Evolutionary conservation across 768 basidiomycete species (phyloP), one percentile per base, ranked within the genome.

Genomic region (Hypholoma fasciculare): DNA sequence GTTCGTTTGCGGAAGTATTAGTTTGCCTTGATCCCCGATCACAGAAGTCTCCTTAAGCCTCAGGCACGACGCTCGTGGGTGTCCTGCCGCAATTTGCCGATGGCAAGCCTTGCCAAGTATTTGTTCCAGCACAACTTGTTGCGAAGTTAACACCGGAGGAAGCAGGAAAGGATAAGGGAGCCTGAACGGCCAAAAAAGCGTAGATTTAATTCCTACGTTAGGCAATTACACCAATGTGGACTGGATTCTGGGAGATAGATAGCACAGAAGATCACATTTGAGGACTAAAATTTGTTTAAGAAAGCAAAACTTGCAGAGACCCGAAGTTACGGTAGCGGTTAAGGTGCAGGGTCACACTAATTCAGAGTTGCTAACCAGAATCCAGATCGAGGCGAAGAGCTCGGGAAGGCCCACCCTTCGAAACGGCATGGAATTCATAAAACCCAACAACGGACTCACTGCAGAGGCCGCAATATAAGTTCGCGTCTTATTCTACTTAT

Each of bases 11-110:
- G 76, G 74, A 69, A 71, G 63, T 58, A 67, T 62, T 66, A 26
- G 50, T 70, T 67, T 67, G 65, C 30, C 30, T 75, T 85, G 84
- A 85, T 85, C 82, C 77, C 82, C 82, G 84, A 85, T 85, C 84
- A 85, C 71, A 72, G 72, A 77, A 74, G 71, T 65, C 70, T 70
- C 60, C 43, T 52, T 53, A 42, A 60, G 62, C 58, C 58, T 63
- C 71, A 78, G 73, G 74, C 71, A 78, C 77, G 59, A 53, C 61
- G 62, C 62, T 58, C 65, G 56, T 58, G 60, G 56, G 55, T 59
- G 56, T 72, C 70, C 66, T 65, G 71, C 23, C 76, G 76, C 68
- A 67, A 71, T 23, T 68, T 72, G 67, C 74, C 75, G 65, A 66
- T 58, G 57, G 52, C 56, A 58, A 26, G 46, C 48, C 51, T 56